Evolutionary conservation across 805 yeast genomes (phyloP).

Genomic region (Kluyveromyces wickerhamii): DNA sequence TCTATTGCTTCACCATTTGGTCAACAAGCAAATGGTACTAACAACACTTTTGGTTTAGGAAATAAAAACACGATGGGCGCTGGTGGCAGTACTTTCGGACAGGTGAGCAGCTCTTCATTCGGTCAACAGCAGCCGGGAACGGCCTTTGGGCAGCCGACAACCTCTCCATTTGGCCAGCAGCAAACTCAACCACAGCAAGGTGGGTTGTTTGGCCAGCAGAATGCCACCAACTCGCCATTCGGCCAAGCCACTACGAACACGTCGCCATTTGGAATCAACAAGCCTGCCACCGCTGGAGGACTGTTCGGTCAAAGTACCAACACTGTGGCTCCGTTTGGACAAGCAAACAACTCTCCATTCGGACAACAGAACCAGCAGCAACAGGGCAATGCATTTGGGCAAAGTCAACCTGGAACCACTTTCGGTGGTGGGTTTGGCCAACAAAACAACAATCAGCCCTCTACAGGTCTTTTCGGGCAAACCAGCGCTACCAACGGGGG

Average conservation of each 20-base stretch:
- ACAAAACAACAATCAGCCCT: conserved; percentile 8
- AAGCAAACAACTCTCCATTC: conserved; percentile 30
- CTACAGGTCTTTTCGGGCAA: conserved; percentile 29
- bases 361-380: conserved; percentile 14
- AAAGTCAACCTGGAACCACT: conserved; percentile 15
- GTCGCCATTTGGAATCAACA: conserved; percentile 37
- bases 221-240: conserved; percentile 10
- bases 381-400: conserved; percentile 16
- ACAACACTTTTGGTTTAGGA: conserved; percentile 28
- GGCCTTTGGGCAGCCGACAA: conserved; percentile 7
- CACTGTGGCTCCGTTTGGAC: conserved; percentile 30
- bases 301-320: conserved; percentile 25
- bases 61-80: conserved; percentile 14
- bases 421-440: conserved; percentile 18
- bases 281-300: conserved; percentile 26
- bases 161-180: conserved; percentile 21
- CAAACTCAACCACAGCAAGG: conserved; percentile 7
- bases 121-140: conserved; percentile 2
- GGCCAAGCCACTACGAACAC: conserved; percentile 19
- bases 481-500: conserved; percentile 23
- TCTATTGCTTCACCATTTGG: conserved; percentile 30
- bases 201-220: conserved; percentile 11
- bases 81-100: conserved; percentile 23
- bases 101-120: conserved; percentile 12
- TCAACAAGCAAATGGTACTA: conserved; percentile 17